Percentiles rank a stretch among this genome's conserved stretches.
phyloP scores from a whole-genome alignment of 2,329 filamentous ascomycete genomes.

The Colletotrichum orbiculare region DNA sequence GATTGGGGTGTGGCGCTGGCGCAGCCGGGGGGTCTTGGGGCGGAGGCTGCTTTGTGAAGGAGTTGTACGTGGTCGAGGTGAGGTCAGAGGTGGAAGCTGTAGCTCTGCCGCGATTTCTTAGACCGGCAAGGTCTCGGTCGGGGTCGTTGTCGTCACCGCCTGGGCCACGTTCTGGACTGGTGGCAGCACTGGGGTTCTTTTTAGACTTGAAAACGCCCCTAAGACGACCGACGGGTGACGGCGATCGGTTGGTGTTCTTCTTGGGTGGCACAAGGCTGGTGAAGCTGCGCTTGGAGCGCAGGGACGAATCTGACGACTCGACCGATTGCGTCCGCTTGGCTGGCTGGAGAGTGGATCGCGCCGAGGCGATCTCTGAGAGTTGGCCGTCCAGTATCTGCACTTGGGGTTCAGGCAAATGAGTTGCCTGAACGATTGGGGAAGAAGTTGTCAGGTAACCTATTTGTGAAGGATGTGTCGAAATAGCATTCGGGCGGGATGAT shows the following conservation, averaged over 20 bases:
- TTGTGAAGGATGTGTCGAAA: slow-evolving; percentile 72
- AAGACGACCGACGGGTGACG: slow-evolving; percentile 77
- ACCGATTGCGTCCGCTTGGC: slow-evolving; percentile 45
- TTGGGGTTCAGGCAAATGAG: slow-evolving; percentile 60
- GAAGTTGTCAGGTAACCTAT: slow-evolving; percentile 76
- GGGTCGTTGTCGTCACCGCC: slow-evolving; percentile 36
- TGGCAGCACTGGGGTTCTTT: slow-evolving; percentile 58
- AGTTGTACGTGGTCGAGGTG: slow-evolving; percentile 5
- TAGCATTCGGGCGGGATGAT: slow-evolving; percentile 52
- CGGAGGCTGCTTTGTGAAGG: slow-evolving; percentile 17
- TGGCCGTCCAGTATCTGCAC: slow-evolving; percentile 51
- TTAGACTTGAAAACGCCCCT: slow-evolving; percentile 76
- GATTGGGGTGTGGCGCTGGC: slow-evolving; percentile 21
- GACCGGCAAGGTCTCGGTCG: slow-evolving; percentile 30
- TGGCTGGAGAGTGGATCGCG: slow-evolving; percentile 53
- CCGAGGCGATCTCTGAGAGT: slow-evolving; percentile 40
- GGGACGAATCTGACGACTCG: slow-evolving; percentile 43
- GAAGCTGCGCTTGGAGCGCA: slow-evolving; percentile 46
- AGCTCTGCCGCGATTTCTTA: slow-evolving; percentile 31
- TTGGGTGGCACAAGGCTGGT: slow-evolving; percentile 54
- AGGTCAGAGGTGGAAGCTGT: slow-evolving; percentile 35
- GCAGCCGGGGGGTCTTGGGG: slow-evolving; percentile 9
- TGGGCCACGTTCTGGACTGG: slow-evolving; percentile 47
- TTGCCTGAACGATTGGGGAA: slow-evolving; percentile 73
- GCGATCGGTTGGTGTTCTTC: slow-evolving; percentile 65